Base-by-base conservation (phyloP, 2,329 filamentous ascomycete species). In the Ascochyta viciae-villosae region DNA sequence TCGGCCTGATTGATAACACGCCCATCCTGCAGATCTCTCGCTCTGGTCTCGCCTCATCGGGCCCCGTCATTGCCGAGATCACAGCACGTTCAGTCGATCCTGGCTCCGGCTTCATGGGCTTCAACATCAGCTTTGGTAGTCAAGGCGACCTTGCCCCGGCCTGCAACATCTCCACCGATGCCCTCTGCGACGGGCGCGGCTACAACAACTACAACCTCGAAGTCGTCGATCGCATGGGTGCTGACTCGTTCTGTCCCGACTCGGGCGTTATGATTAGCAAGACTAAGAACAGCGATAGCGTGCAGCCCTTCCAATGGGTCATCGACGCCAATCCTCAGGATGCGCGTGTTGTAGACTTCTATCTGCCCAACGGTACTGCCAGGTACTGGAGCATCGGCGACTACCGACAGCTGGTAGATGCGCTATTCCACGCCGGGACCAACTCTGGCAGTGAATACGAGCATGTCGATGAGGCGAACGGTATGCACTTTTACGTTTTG, bases 301-400 rank as follows among this genome's bases (percentile, higher is more conserved):
- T 48, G 2, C 66, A 75, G 58, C 82, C 82, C 0, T 84, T 84
- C 74, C 82, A 84, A 57, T 84, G 82, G 82, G 77, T 77, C 23
- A 81, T 84, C 35, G 82, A 84, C 57, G 82, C 82, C 2, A 83
- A 84, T 65, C 82, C 82, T 0, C 72, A 83, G 57, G 82, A 84
- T 52, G 81, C 84, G 43, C 66, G 74, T 9, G 75, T 83, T 0
- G 68, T 83, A 6, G 82, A 84, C 62, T 85, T 83, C 58, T 71
- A 77, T 62, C 74, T 77, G 0, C 82, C 82, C 1, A 79, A 83
- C 47, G 82, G 82, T 23, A 80, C 78, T 0, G 70, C 76, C 1
- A 67, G 76, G 9, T 81, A 79, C 71, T 75, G 82, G 60, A 82
- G 79, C 3, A 68, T 83, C 29, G 82, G 82, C 16, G 82, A 85